Evolutionary conservation across 768 basidiomycete genomes (phyloP).

Genomic region (Sarcomyxa edulis): DNA sequence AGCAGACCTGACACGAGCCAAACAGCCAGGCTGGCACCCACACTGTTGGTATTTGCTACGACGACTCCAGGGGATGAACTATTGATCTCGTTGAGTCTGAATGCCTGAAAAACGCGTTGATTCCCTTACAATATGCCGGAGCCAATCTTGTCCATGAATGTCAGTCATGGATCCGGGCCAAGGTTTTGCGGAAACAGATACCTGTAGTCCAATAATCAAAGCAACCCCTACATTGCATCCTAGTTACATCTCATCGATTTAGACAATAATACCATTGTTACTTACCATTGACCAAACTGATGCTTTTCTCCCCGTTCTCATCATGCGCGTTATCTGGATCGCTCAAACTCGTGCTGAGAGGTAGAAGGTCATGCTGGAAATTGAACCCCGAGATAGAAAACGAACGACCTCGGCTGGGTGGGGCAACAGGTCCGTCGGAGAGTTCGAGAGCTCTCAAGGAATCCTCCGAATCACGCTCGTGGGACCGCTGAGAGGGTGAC

Average conservation of each 20-base stretch:
- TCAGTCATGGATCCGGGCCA: too few relatives aligned
- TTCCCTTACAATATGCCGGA: slow-evolving; percentile 84
- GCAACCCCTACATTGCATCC: slow-evolving; percentile 58
- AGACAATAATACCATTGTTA: slow-evolving; percentile 5
- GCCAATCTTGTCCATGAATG: slow-evolving; percentile 51
- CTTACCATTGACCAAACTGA: slow-evolving; percentile 74
- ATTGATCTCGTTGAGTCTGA: slow-evolving; percentile 1
- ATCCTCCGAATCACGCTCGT: slow-evolving; percentile 60
- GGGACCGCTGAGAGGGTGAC: slow-evolving; percentile 31
- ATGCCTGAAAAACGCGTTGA: not conserved
- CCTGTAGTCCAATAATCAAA: slow-evolving; percentile 78
- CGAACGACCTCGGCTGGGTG: slow-evolving; percentile 42
- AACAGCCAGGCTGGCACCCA: slow-evolving; percentile 82
- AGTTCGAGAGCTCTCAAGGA: slow-evolving; percentile 79
- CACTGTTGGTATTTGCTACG: slow-evolving; percentile 81
- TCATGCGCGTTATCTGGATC: slow-evolving; percentile 51
- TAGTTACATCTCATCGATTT: not conserved
- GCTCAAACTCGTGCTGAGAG: slow-evolving; percentile 70
- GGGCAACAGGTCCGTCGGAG: slow-evolving; percentile 49
- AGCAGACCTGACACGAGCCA: slow-evolving; percentile 83
- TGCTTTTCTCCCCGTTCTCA: slow-evolving; percentile 60
- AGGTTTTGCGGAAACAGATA: slow-evolving; percentile 18
- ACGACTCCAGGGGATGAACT: slow-evolving; percentile 93
- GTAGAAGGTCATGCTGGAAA: slow-evolving; percentile 73
- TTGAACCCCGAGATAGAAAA: slow-evolving; percentile 76